phyloP scores from a whole-genome alignment of 345 rosid genomes.

The Gossypium stocksii region DNA sequence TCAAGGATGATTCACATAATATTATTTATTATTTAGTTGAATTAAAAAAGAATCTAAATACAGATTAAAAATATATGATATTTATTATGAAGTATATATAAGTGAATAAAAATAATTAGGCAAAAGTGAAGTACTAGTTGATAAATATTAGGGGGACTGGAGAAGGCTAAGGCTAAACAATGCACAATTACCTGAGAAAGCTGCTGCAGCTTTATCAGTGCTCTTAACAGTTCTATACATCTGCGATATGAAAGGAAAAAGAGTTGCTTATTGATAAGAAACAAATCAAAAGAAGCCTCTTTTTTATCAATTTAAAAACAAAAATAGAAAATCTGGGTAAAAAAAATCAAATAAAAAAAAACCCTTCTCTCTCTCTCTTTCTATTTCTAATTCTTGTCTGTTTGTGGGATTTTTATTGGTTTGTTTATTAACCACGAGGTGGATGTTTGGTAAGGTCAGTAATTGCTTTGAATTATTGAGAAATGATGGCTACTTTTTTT shows the following conservation, averaged over 20 bases:
- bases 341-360: slow-evolving; percentile 23
- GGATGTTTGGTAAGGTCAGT: slow-evolving; percentile 55
- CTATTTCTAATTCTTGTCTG: too few relatives aligned
- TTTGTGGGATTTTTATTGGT: slow-evolving; percentile 16
- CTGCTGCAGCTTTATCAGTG: slow-evolving; percentile 49
- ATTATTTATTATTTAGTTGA: too few relatives aligned
- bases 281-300: neutral
- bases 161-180: neutral
- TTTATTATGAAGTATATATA: too few relatives aligned
- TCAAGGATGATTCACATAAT: too few relatives aligned
- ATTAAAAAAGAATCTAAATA: too few relatives aligned
- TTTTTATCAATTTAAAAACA: neutral
- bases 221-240: slow-evolving; percentile 61
- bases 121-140: neutral
- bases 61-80: too few relatives aligned
- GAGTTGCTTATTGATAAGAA: too few relatives aligned
- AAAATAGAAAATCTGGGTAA: neutral
- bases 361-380: slow-evolving; percentile 20
- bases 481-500: slow-evolving; percentile 53
- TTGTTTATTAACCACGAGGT: slow-evolving; percentile 44
- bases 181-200: slow-evolving; percentile 39
- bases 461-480: slow-evolving; percentile 57
- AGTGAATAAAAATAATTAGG: neutral
- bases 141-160: neutral
- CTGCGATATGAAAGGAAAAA: slow-evolving; percentile 30